A percentile compares a stretch with the other conserved stretches of the same genome.
Evolutionary conservation across 2,329 filamentous ascomycete species (phyloP).

Genomic region (Chalaropsis ovoidea): DNA sequence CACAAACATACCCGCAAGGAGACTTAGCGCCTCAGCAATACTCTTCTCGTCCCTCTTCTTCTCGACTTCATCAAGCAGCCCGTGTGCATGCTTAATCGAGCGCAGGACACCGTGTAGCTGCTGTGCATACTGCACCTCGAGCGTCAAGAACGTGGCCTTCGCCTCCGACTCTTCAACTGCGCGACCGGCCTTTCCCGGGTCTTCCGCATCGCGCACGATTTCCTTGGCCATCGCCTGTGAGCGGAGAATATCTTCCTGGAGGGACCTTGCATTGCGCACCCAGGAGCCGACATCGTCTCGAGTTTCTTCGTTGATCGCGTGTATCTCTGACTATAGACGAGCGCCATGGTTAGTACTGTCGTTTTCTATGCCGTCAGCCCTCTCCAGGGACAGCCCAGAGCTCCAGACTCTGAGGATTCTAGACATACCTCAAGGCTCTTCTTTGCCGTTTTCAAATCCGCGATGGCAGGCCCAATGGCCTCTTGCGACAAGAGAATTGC

Average conservation of each 20-base stretch:
- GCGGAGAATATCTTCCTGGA: constrained; percentile 75
- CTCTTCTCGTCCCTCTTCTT: constrained; percentile 43
- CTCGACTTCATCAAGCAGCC: constrained; percentile 53
- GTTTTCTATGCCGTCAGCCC: background rate
- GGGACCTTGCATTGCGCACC: constrained; percentile 71
- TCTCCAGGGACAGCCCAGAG: background rate
- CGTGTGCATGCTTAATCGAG: constrained; percentile 47
- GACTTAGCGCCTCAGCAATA: constrained; percentile 46
- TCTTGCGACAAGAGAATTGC: constrained; percentile 34
- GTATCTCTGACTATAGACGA: constrained; percentile 54
- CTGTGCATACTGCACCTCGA: constrained; percentile 49
- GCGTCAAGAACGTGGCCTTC: constrained; percentile 46
- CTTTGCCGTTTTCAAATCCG: constrained; percentile 34
- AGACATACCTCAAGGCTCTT: constrained; percentile 35
- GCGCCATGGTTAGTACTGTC: constrained; percentile 7
- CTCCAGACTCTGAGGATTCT: background rate
- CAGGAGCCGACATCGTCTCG: constrained; percentile 74
- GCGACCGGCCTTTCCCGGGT: constrained; percentile 45
- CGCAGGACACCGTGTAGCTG: constrained; percentile 45
- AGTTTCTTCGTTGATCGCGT: constrained; percentile 62
- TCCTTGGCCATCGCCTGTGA: constrained; percentile 70
- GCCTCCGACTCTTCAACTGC: constrained; percentile 44
- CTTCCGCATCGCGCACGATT: constrained; percentile 68
- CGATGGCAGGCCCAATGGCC: constrained; percentile 35
- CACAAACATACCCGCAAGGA: constrained; percentile 44